These are phyloP conservation scores for Plasmodium inui DNA, from an alignment of 169 alveolate species.

Conservation along the genomic window DNA sequence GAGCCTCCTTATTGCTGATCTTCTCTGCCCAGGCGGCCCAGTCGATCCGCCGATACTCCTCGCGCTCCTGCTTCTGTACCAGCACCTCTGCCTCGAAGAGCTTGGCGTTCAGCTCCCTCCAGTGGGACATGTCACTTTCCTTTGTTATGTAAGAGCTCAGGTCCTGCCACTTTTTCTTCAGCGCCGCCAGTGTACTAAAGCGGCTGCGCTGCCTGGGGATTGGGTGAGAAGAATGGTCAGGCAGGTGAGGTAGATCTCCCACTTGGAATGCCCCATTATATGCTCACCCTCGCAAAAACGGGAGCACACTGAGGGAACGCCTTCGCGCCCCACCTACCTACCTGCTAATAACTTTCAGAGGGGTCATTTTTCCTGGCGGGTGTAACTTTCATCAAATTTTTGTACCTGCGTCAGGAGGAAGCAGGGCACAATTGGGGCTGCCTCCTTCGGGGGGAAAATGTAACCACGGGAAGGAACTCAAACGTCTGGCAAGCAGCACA, in stretches of 20 bases:
- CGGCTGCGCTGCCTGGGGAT: slow-evolving; percentile 9
- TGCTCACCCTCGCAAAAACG: background rate
- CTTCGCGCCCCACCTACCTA: background rate
- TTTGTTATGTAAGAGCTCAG: slow-evolving; percentile 56
- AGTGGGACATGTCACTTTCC: slow-evolving; percentile 46
- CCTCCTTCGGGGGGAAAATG: background rate
- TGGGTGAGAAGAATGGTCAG: background rate
- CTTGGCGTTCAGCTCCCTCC: slow-evolving; percentile 57
- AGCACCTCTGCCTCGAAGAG: slow-evolving; percentile 45
- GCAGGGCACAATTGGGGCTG: background rate
- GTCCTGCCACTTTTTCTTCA: slow-evolving; percentile 69
- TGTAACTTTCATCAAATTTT: background rate
- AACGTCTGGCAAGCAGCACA: background rate
- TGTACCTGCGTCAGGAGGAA: background rate
- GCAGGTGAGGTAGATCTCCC: background rate
- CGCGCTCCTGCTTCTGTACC: slow-evolving; percentile 31
- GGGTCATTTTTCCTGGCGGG: slow-evolving; percentile 16
- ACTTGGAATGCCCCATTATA: background rate
- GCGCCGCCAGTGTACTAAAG: slow-evolving; percentile 39
- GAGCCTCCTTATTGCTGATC: slow-evolving; percentile 78
- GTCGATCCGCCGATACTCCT: slow-evolving; percentile 37
- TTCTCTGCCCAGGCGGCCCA: slow-evolving; percentile 76
- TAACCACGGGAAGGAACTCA: background rate
- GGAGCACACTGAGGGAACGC: background rate
- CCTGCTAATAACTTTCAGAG: slow-evolving; percentile 44